phyloP scores from a whole-genome alignment of 2,329 filamentous ascomycete genomes.

The Geosmithia putterillii region DNA sequence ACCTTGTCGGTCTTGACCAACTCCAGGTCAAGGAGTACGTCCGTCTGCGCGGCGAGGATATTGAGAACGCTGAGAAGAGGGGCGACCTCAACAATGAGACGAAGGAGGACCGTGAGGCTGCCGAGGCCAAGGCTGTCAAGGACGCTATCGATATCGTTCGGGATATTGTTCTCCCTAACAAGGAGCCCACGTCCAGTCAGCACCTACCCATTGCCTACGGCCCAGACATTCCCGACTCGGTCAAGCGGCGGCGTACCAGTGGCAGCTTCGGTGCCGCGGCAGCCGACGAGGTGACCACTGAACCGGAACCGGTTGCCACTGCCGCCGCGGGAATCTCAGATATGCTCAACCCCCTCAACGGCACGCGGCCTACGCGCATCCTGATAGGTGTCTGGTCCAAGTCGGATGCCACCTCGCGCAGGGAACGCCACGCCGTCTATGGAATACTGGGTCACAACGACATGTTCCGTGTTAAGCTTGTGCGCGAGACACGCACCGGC shows the following conservation, averaged over 20 bases:
- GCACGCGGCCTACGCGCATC: slow-evolving; percentile 43
- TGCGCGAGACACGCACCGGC: slow-evolving; percentile 47
- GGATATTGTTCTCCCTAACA: slow-evolving; percentile 12
- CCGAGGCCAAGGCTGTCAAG: slow-evolving; percentile 29
- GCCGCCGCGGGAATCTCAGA: too few species aligned
- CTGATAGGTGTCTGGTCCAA: slow-evolving; percentile 47
- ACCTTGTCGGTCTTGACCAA: slow-evolving; percentile 42
- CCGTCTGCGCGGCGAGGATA: slow-evolving; percentile 32
- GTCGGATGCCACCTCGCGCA: slow-evolving; percentile 31
- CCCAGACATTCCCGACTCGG: slow-evolving; percentile 30
- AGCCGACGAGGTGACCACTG: slow-evolving; percentile 6
- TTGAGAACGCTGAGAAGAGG: slow-evolving; percentile 6
- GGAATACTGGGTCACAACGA: slow-evolving; percentile 51
- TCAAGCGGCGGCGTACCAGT: slow-evolving; percentile 35
- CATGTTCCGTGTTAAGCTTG: slow-evolving; percentile 52
- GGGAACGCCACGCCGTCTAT: slow-evolving; percentile 48
- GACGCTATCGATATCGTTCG: slow-evolving; percentile 33
- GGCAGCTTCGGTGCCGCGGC: slow-evolving; percentile 10
- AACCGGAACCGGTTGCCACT: not conserved
- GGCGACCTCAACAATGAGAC: slow-evolving; percentile 10
- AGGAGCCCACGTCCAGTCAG: slow-evolving; percentile 25
- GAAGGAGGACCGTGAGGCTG: slow-evolving; percentile 22
- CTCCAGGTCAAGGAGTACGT: slow-evolving; percentile 51
- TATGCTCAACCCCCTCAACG: slow-evolving; percentile 30
- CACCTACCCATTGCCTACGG: slow-evolving; percentile 39